phyloP scores from a whole-genome alignment of 1,284 basidiomycete species.

The Anthracocystis setariae region DNA sequence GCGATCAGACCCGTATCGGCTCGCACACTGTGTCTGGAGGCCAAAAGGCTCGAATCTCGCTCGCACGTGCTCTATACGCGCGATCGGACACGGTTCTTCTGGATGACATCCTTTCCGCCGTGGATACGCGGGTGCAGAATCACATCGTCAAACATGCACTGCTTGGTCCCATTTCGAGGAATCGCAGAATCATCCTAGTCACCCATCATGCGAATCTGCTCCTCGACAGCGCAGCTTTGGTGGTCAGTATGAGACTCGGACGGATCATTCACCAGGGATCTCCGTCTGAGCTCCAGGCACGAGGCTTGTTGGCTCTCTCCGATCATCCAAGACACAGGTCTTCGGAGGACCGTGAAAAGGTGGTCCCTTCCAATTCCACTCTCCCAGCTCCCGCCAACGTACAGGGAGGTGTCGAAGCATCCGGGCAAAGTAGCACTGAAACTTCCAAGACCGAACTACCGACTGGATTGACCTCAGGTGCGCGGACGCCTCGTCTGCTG shows the following conservation, averaged over 20 bases:
- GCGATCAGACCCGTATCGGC: slow-evolving; percentile 61
- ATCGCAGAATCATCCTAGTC: slow-evolving; percentile 77
- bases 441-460: neutral
- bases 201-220: slow-evolving; percentile 72
- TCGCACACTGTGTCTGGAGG: slow-evolving; percentile 62
- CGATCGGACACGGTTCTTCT: slow-evolving; percentile 56
- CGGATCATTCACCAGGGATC: slow-evolving; percentile 29
- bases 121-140: slow-evolving; percentile 75
- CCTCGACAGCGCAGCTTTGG: slow-evolving; percentile 23
- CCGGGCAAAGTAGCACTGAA: neutral
- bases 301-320: slow-evolving; percentile 3
- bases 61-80: slow-evolving; percentile 63
- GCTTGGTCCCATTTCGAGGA: slow-evolving; percentile 63
- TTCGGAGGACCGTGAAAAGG: neutral
- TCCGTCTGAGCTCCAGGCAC: slow-evolving; percentile 16
- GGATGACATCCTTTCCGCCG: slow-evolving; percentile 67
- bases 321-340: neutral
- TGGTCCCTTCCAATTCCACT: neutral
- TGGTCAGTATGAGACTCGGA: slow-evolving; percentile 56
- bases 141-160: slow-evolving; percentile 63
- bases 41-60: slow-evolving; percentile 59
- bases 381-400: neutral
- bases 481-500: slow-evolving; percentile 39
- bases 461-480: slow-evolving; percentile 21
- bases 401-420: neutral